Conservation (phyloP, 208 protist genomes). For the Acanthamoeba castellanii region DNA sequence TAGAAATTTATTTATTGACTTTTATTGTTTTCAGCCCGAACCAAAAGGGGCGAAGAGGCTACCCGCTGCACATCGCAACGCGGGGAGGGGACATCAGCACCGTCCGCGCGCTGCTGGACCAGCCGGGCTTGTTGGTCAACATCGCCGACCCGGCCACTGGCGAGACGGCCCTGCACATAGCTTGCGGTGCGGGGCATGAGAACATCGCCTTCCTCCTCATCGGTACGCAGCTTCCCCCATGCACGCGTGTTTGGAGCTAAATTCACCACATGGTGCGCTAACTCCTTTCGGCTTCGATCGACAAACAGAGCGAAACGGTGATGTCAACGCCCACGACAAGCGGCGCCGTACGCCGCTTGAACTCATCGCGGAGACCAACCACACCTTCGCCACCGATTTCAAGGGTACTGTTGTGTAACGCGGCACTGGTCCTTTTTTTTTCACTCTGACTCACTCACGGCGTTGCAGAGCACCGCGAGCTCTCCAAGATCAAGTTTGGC, state of each 20-base stretch:
- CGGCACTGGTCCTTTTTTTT: no score
- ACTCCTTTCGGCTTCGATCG: no score
- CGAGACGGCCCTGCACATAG: not conserved
- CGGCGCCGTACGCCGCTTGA: not conserved
- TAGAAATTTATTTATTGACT: no score
- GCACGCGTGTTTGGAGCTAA: not conserved
- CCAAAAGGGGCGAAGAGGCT: not conserved
- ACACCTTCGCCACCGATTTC: not conserved
- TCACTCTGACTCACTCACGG: not conserved
- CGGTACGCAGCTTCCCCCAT: not conserved
- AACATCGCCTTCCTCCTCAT: constrained; percentile 35
- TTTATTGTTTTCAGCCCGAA: not conserved
- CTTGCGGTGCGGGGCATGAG: not conserved
- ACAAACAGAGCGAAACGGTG: not conserved
- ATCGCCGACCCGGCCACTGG: not conserved
- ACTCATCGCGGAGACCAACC: not conserved
- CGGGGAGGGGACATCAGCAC: not conserved
- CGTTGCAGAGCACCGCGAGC: not conserved
- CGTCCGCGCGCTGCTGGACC: constrained; percentile 43
- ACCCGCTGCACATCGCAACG: constrained; percentile 25
- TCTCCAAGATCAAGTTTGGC: constrained; percentile 32
- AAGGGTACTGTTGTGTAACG: not conserved
- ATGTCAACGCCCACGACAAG: not conserved
- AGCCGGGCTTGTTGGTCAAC: not conserved
- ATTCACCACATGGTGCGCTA: not conserved